A percentile compares a stretch with the other conserved stretches of the same genome.
Evolutionary conservation across 163 green algal species (phyloP).

Genomic region (Scenedesmus sp.): DNA sequence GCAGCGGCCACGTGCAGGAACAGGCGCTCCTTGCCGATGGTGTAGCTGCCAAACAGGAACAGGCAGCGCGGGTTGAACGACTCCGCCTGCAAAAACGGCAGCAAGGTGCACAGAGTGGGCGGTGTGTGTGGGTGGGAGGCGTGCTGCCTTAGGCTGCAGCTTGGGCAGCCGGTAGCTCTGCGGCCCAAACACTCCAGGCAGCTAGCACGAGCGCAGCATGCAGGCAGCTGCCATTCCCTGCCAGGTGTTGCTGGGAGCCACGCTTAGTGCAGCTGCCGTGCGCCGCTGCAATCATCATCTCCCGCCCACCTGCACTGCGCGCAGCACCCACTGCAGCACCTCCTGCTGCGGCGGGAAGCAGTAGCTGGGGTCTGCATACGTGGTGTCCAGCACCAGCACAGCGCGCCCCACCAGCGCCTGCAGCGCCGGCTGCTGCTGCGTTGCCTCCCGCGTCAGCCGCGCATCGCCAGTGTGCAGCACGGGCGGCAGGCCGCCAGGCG

Average conservation of each 20-base stretch:
- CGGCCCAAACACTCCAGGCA: neutral
- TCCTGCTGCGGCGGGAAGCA: constrained; percentile 75
- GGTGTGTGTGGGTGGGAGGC: neutral
- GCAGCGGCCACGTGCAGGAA: constrained; percentile 50
- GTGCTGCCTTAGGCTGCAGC: neutral
- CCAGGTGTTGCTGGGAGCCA: neutral
- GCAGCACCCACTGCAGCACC: constrained; percentile 60
- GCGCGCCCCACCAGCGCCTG: constrained; percentile 59
- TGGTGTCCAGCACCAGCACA: constrained; percentile 93
- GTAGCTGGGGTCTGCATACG: constrained; percentile 83
- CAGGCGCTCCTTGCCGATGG: constrained; percentile 89
- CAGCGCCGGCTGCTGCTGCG: constrained; percentile 70
- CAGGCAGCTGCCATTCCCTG: neutral
- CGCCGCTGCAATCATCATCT: neutral
- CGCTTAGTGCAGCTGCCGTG: neutral
- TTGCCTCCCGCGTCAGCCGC: constrained; percentile 46
- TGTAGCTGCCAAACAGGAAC: constrained; percentile 87
- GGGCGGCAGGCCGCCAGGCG: constrained; percentile 55
- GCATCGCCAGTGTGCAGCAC: constrained; percentile 88
- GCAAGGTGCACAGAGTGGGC: neutral
- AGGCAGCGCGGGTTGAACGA: constrained; percentile 68
- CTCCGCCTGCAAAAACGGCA: constrained; percentile 54
- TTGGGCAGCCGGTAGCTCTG: neutral
- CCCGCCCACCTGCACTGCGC: constrained; percentile 29
- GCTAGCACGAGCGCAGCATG: neutral